Percentiles rank a stretch among this genome's conserved stretches.
These are phyloP conservation scores for Leishmania lainsoni DNA, from an alignment of 208 protist species.

Conservation along the genomic window DNA sequence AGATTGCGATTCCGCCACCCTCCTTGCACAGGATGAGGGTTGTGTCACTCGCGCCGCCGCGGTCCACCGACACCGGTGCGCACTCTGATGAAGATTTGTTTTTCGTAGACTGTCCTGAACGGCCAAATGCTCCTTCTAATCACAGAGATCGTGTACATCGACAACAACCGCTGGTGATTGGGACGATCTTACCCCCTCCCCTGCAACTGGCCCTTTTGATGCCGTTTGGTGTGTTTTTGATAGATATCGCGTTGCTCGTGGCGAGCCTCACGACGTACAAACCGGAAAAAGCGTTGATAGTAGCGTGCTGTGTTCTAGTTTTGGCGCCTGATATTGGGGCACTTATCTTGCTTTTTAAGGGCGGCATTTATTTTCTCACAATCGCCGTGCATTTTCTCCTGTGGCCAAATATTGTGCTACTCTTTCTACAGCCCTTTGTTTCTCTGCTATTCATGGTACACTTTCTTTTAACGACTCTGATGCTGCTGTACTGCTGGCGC, in stretches of 20 bases:
- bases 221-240: slow-evolving; percentile 51
- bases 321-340: slow-evolving; percentile 52
- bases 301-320: slow-evolving; percentile 45
- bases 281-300: slow-evolving; percentile 40
- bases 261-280: slow-evolving; percentile 39
- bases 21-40: slow-evolving; percentile 50
- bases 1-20: slow-evolving; percentile 47
- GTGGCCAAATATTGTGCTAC: slow-evolving; percentile 58
- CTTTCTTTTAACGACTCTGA: slow-evolving; percentile 46
- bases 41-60: slow-evolving; percentile 47
- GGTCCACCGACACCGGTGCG: background rate
- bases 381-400: slow-evolving; percentile 62
- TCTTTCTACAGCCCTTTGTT: slow-evolving; percentile 60
- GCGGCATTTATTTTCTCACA: slow-evolving; percentile 44
- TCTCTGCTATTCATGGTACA: slow-evolving; percentile 70
- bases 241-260: slow-evolving; percentile 61
- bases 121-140: slow-evolving; percentile 5
- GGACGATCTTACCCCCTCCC: slow-evolving; percentile 47
- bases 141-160: slow-evolving; percentile 8
- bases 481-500: slow-evolving; percentile 68
- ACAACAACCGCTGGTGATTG: slow-evolving; percentile 37
- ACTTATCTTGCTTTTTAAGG: slow-evolving; percentile 54
- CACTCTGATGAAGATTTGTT: slow-evolving; percentile 16
- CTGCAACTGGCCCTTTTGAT: slow-evolving; percentile 49
- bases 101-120: slow-evolving; percentile 41